Evolutionary conservation across 1,284 basidiomycete species (phyloP).

Genomic region (Rhodotorula sp.): DNA sequence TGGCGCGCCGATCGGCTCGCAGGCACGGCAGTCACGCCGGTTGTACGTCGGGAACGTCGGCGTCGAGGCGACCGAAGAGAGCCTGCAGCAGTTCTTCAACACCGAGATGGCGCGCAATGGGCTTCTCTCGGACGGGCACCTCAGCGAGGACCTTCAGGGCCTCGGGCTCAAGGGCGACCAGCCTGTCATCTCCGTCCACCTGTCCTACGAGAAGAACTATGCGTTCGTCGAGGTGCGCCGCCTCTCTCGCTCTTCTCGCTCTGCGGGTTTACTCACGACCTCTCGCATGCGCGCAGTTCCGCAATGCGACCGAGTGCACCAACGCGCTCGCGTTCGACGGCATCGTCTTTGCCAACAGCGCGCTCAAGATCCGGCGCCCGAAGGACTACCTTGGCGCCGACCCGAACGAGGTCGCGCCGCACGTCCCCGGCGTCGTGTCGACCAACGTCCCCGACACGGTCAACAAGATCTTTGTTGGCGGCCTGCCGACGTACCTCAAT

Average conservation of each 20-base stretch:
- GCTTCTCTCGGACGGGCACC: conserved; percentile 58
- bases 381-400: conserved; percentile 81
- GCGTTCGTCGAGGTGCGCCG: conserved; percentile 85
- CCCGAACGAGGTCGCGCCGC: conserved; percentile 63
- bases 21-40: conserved; percentile 84
- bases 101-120: conserved; percentile 79
- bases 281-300: conserved; percentile 69
- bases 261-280: not conserved
- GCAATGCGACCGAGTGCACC: conserved; percentile 92
- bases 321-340: conserved; percentile 96
- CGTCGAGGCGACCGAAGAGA: conserved; percentile 84
- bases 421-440: conserved; percentile 92
- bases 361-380: conserved; percentile 91
- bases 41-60: conserved; percentile 96
- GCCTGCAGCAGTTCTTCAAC: conserved; percentile 90
- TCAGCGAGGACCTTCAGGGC: conserved; percentile 40
- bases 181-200: conserved; percentile 86
- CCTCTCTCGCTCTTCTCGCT: conserved; percentile 2
- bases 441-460: conserved; percentile 95
- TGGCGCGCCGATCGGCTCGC: conserved; percentile 44
- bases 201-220: conserved; percentile 97
- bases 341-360: conserved; percentile 86
- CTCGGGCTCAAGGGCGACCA: conserved; percentile 41
- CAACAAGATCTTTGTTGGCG: conserved; percentile 98
- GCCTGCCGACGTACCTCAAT: conserved; percentile 88